Conservation (phyloP, 2,329 filamentous ascomycete genomes). For the Rutstroemia sp. region DNA sequence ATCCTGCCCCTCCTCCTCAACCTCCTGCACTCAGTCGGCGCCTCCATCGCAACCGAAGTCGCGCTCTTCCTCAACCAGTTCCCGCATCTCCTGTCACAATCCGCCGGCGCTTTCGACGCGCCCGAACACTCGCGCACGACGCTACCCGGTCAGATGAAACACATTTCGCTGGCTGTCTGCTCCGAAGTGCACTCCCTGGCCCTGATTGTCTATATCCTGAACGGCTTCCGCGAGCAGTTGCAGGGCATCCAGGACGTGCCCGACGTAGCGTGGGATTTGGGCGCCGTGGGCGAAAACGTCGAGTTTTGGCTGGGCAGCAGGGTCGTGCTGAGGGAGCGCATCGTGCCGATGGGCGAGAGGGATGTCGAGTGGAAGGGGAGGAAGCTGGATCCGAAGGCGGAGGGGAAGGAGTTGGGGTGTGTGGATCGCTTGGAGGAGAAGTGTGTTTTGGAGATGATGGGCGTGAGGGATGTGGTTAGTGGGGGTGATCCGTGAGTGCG, state of each 20-base stretch:
- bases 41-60: conserved; percentile 76
- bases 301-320: conserved; percentile 71
- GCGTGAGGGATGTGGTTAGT: conserved; percentile 25
- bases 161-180: conserved; percentile 65
- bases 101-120: conserved; percentile 63
- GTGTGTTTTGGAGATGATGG: conserved; percentile 58
- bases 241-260: conserved; percentile 66
- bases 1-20: conserved; percentile 86
- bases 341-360: conserved; percentile 64
- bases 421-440: conserved; percentile 64
- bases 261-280: conserved; percentile 66
- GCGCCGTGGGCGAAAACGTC: conserved; percentile 68
- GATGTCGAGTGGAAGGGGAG: conserved; percentile 56
- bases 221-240: conserved; percentile 49
- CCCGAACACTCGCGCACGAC: conserved; percentile 45
- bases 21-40: conserved; percentile 72
- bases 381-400: conserved; percentile 27
- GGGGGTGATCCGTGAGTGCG: conserved; percentile 14
- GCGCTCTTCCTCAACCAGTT: conserved; percentile 86
- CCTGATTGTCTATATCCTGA: conserved; percentile 66
- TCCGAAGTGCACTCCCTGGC: conserved; percentile 74
- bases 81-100: conserved; percentile 66
- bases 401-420: conserved; percentile 4
- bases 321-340: conserved; percentile 60
- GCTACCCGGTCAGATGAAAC: conserved; percentile 42